Conservation (phyloP, 805 yeast genomes). For the Peterozyma toletana region DNA sequence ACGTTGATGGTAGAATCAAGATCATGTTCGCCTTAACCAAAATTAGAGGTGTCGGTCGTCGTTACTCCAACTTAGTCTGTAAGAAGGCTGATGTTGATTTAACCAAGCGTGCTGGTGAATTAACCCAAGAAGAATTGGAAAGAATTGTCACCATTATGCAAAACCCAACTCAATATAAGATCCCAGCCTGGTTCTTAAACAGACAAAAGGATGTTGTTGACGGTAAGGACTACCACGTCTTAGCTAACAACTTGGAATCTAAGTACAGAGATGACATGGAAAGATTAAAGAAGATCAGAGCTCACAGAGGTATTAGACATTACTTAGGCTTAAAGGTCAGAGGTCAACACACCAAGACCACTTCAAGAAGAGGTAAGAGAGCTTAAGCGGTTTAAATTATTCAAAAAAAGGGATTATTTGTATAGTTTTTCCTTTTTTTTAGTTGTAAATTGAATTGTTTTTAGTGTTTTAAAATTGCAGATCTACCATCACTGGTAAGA, state of each 20-base stretch:
- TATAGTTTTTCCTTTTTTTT: too few relatives aligned
- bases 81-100: constrained; percentile 99
- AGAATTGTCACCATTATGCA: constrained; percentile 99
- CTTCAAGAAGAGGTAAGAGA: constrained; percentile 86
- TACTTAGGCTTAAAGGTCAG: constrained; percentile 99
- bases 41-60: constrained; percentile 99
- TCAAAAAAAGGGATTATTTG: too few relatives aligned
- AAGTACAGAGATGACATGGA: constrained; percentile 99
- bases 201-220: constrained; percentile 98
- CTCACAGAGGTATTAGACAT: constrained; percentile 99
- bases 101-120: constrained; percentile 99
- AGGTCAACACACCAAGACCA: constrained; percentile 99
- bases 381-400: constrained; percentile 1
- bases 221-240: constrained; percentile 98
- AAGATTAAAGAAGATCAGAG: constrained; percentile 99
- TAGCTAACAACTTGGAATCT: constrained; percentile 98
- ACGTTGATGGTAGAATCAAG: constrained; percentile 99
- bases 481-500: too few relatives aligned
- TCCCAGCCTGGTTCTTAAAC: constrained; percentile 99
- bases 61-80: constrained; percentile 99
- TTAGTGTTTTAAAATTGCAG: too few relatives aligned
- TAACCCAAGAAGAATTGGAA: constrained; percentile 99
- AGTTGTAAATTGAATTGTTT: too few relatives aligned
- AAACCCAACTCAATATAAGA: constrained; percentile 98
- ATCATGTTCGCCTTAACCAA: constrained; percentile 99